Percentiles rank a stretch among this genome's conserved stretches.
Evolutionary conservation across 768 basidiomycete genomes (phyloP).

Genomic region (Strobilomyces dryophilus): DNA sequence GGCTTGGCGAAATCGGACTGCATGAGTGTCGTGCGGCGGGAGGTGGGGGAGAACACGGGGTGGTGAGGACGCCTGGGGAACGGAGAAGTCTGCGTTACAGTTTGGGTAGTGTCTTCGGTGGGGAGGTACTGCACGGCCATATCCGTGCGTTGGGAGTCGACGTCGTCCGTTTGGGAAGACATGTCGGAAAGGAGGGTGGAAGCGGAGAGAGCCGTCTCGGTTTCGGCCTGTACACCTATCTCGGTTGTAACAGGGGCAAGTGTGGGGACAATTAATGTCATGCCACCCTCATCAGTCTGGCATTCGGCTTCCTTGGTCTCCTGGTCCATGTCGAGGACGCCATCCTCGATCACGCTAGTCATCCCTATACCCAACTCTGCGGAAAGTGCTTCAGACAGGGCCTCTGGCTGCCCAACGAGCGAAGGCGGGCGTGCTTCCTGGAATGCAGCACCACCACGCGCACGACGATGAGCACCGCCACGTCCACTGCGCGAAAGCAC

Average conservation of each 20-base stretch:
- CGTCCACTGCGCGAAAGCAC: conserved; percentile 47
- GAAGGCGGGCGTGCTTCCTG: conserved; percentile 69
- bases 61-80: conserved; percentile 22
- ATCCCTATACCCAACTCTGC: conserved; percentile 55
- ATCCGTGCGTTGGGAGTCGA: conserved; percentile 32
- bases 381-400: conserved; percentile 67
- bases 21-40: conserved; percentile 44
- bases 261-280: conserved; percentile 28
- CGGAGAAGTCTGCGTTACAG: conserved; percentile 37
- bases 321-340: conserved; percentile 38
- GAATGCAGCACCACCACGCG: conserved; percentile 64
- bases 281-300: conserved; percentile 54
- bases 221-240: conserved; percentile 40
- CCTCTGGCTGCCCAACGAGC: conserved; percentile 67
- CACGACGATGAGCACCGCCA: conserved; percentile 49
- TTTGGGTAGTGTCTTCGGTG: conserved; percentile 28
- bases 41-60: conserved; percentile 20
- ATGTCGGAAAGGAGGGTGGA: conserved; percentile 27
- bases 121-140: conserved; percentile 46
- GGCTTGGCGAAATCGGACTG: conserved; percentile 40
- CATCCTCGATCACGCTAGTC: conserved; percentile 39
- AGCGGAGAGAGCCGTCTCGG: conserved; percentile 14
- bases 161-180: conserved; percentile 49
- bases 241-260: conserved; percentile 31
- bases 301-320: conserved; percentile 60